Percentiles rank a stretch among this genome's conserved stretches.
Evolutionary conservation across 257 asterid species (phyloP).

Genomic region (Jaltomata sinuosa): DNA sequence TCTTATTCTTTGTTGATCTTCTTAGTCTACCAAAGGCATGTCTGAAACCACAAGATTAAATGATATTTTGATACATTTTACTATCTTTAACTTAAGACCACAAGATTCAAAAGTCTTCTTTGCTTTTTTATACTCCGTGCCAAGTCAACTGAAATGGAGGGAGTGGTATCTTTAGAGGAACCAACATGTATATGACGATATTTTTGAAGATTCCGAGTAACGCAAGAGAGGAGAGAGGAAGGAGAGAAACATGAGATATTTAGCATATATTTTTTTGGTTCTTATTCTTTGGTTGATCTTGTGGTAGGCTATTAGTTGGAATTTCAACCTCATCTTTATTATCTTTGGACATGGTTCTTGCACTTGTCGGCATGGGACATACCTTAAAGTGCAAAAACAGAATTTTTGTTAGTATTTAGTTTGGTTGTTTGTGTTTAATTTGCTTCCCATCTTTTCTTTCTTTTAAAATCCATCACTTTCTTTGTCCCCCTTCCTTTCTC

Average conservation of each 20-base stretch:
- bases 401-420: neutral
- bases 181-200: neutral
- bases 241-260: neutral
- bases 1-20: neutral
- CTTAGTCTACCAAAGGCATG: too few species aligned
- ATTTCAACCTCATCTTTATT: conserved; percentile 16
- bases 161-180: neutral
- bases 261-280: neutral
- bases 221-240: neutral
- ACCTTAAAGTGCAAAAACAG: neutral
- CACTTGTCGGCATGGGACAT: neutral
- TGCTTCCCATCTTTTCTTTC: neutral
- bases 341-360: conserved; percentile 3
- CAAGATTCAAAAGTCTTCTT: neutral
- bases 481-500: neutral
- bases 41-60: neutral
- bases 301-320: conserved; percentile 6
- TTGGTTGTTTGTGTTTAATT: neutral
- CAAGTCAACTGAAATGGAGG: too few species aligned
- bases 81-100: neutral
- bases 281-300: neutral
- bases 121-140: neutral
- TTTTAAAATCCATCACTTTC: neutral
- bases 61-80: neutral
- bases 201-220: neutral